Conservation (phyloP, 768 basidiomycete genomes). For the Dentipellis fragilis region DNA sequence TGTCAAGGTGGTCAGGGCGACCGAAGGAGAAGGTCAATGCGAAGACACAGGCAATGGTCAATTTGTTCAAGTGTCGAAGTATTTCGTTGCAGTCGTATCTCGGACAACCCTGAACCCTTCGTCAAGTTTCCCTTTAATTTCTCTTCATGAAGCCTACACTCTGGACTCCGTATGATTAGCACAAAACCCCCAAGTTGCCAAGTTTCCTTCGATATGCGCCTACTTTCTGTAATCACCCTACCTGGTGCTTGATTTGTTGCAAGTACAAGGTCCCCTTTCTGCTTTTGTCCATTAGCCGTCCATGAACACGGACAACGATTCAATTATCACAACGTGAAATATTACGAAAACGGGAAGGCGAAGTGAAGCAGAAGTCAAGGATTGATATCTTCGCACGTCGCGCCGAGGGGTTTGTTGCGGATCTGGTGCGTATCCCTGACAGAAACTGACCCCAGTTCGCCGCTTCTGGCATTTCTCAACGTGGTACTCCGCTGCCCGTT, state of each 20-base stretch:
- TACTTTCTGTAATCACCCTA: slow-evolving; percentile 46
- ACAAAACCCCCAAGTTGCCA: slow-evolving; percentile 56
- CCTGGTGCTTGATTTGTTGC: slow-evolving; percentile 20
- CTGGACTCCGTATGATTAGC: slow-evolving; percentile 35
- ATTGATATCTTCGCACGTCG: too few species aligned
- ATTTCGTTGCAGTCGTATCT: slow-evolving; percentile 23
- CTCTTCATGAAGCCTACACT: slow-evolving; percentile 15
- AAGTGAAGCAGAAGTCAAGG: too few species aligned
- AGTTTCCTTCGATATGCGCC: slow-evolving; percentile 47
- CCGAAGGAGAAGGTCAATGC: slow-evolving; percentile 23
- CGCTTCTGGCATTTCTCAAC: too few species aligned
- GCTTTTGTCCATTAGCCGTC: not conserved
- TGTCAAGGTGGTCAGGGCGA: slow-evolving; percentile 7
- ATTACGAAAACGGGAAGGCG: too few species aligned
- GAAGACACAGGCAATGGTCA: slow-evolving; percentile 29
- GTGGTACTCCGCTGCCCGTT: too few species aligned
- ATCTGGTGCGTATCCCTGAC: too few species aligned
- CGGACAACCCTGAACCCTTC: slow-evolving; percentile 29
- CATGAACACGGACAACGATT: not conserved
- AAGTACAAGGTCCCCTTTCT: slow-evolving; percentile 13
- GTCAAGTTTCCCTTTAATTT: slow-evolving; percentile 40
- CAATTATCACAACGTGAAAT: not conserved
- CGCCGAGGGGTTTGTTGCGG: too few species aligned
- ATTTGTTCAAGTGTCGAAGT: slow-evolving; percentile 32
- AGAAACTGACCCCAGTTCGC: too few species aligned